These are phyloP conservation scores for Trichoderma pleuroti DNA, from an alignment of 2,329 filamentous ascomycete species.

Conservation along the genomic window DNA sequence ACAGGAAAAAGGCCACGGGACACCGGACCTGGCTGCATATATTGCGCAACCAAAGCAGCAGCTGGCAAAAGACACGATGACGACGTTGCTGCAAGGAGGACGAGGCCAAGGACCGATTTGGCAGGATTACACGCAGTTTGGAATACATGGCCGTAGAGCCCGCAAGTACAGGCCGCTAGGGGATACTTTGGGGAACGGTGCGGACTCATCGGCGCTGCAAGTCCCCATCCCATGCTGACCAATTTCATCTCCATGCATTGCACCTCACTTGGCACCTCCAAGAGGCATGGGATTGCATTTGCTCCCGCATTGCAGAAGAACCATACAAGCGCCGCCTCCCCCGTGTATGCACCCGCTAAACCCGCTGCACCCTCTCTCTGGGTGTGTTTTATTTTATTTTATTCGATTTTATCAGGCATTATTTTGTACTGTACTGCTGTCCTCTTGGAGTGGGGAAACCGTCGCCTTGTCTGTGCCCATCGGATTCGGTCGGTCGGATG, in stretches of 20 bases:
- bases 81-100: neutral
- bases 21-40: neutral
- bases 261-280: conserved; percentile 7
- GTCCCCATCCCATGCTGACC: conserved; percentile 17
- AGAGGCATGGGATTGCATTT: conserved; percentile 5
- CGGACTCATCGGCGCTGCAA: conserved; percentile 6
- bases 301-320: neutral
- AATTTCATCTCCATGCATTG: conserved; percentile 11
- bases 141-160: neutral
- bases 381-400: neutral
- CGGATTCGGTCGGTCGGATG: conserved; percentile 22
- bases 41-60: neutral
- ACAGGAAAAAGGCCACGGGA: neutral
- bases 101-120: neutral
- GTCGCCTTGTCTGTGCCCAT: neutral
- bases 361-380: conserved; percentile 3
- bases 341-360: conserved; percentile 7
- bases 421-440: neutral
- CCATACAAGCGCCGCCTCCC: conserved; percentile 6
- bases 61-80: conserved; percentile 4
- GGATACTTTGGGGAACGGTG: conserved; percentile 6
- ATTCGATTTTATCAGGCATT: neutral
- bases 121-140: neutral
- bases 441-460: conserved; percentile 5
- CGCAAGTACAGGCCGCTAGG: neutral